A percentile compares a stretch with the other conserved stretches of the same genome.
These are phyloP conservation scores for Trichothecium sympodiale DNA, from an alignment of 2,329 filamentous ascomycete species.

Conservation along the genomic window DNA sequence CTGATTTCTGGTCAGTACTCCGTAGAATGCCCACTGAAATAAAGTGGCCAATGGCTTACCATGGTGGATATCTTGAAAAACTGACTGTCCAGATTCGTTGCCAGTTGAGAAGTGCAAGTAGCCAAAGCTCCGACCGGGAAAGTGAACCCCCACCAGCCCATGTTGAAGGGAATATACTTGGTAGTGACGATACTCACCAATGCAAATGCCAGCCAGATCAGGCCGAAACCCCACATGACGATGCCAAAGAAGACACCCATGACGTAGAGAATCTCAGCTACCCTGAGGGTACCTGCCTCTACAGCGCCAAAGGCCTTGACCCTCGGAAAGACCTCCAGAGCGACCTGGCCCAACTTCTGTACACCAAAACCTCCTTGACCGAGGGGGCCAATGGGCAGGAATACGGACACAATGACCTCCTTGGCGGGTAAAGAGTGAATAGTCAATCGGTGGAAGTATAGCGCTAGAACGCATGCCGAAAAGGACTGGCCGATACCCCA, in stretches of 20 bases:
- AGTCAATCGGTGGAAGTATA: slow-evolving; percentile 60
- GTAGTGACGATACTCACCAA: slow-evolving; percentile 28
- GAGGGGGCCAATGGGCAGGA: slow-evolving; percentile 55
- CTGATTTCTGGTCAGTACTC: slow-evolving; percentile 13
- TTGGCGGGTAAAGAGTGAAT: slow-evolving; percentile 54
- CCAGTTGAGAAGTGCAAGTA: slow-evolving; percentile 27
- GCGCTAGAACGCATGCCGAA: slow-evolving; percentile 49
- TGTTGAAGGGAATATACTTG: slow-evolving; percentile 30
- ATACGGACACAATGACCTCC: slow-evolving; percentile 57
- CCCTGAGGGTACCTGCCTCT: slow-evolving; percentile 22
- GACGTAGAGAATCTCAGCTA: slow-evolving; percentile 41
- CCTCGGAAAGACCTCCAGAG: slow-evolving; percentile 26
- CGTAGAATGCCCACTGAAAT: no score
- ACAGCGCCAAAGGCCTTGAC: slow-evolving; percentile 30
- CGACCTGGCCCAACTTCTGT: slow-evolving; percentile 38
- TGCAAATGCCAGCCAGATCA: slow-evolving; percentile 32
- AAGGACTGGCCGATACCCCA: slow-evolving; percentile 53
- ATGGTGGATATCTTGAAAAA: slow-evolving; percentile 31
- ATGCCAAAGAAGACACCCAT: slow-evolving; percentile 37
- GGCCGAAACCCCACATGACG: slow-evolving; percentile 32
- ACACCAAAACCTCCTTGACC: slow-evolving; percentile 54
- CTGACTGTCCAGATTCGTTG: slow-evolving; percentile 26
- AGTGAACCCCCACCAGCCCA: slow-evolving; percentile 37
- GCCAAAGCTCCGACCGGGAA: slow-evolving; percentile 35
- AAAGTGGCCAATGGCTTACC: no score